These are phyloP conservation scores for Cryomyces minteri DNA, from an alignment of 495 filamentous ascomycete genomes.

Conservation along the genomic window DNA sequence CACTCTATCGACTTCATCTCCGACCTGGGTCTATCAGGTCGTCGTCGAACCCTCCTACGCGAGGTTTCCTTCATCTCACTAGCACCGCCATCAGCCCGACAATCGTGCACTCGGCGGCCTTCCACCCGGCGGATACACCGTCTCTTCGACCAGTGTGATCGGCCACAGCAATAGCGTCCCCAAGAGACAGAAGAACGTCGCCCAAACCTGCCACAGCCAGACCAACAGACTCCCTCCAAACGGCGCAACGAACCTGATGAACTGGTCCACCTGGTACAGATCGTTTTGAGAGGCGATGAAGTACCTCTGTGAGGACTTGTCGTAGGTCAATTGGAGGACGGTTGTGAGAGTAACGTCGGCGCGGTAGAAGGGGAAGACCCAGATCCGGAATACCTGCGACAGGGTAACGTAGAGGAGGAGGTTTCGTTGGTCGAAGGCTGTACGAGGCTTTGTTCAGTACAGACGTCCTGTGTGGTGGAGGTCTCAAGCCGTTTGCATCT, in stretches of 20 bases:
- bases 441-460: background rate
- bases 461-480: background rate
- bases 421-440: constrained; percentile 48
- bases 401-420: constrained; percentile 51
- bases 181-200: constrained; percentile 41
- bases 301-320: constrained; percentile 26
- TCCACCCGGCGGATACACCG: background rate
- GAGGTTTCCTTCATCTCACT: no score
- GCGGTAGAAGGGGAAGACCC: constrained; percentile 55
- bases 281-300: constrained; percentile 64
- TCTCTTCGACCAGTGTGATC: constrained; percentile 30
- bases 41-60: no score
- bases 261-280: constrained; percentile 64
- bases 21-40: no score
- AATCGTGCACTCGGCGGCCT: background rate
- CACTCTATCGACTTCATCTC: no score
- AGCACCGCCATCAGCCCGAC: no score
- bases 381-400: constrained; percentile 55
- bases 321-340: constrained; percentile 39
- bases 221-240: constrained; percentile 25
- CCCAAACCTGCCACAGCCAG: constrained; percentile 38
- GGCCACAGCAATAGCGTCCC: constrained; percentile 34
- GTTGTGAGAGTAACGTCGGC: constrained; percentile 52
- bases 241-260: constrained; percentile 46
- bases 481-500: background rate